Conservation (phyloP, 352 stramenopile genomes). For the Globisporangium viniferum region DNA sequence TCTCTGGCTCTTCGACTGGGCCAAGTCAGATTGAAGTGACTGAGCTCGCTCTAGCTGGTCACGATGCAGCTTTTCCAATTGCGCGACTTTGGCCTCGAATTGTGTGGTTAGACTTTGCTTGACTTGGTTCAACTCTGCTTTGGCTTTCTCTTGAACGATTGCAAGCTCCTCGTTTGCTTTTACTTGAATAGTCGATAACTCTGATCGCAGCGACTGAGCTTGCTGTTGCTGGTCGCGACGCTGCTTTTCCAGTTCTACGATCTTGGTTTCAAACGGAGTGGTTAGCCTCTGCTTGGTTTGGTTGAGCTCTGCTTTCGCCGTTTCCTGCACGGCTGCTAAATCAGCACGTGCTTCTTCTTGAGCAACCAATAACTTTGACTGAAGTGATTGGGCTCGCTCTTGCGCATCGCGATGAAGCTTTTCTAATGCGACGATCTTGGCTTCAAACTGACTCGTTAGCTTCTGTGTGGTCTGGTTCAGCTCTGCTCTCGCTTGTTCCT, state of each 20-base stretch:
- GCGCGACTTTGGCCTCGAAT: slow-evolving; percentile 16
- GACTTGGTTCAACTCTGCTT: neutral
- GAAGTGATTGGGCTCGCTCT: neutral
- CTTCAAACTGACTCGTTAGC: slow-evolving; percentile 12
- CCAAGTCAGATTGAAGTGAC: slow-evolving; percentile 9
- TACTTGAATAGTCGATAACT: neutral
- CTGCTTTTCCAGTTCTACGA: slow-evolving; percentile 9
- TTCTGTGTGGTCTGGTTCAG: neutral
- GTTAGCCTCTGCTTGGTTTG: neutral
- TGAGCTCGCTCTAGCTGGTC: neutral
- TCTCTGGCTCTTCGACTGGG: slow-evolving; percentile 17
- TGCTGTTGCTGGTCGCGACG: neutral
- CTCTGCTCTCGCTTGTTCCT: neutral
- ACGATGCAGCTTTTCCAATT: slow-evolving; percentile 2
- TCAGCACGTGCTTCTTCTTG: neutral
- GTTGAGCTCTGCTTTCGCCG: neutral
- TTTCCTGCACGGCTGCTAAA: neutral
- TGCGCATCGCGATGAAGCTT: neutral
- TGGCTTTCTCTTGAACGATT: neutral
- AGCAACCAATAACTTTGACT: neutral
- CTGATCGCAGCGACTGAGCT: neutral
- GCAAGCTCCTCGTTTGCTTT: too few species aligned
- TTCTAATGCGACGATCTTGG: slow-evolving; percentile 14
- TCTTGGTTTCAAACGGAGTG: slow-evolving; percentile 16
- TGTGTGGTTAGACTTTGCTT: slow-evolving; percentile 1